A percentile compares a stretch with the other conserved stretches of the same genome.
These are phyloP conservation scores for Iris pallida DNA, from an alignment of 116 monocot genomes.

Conservation along the genomic window DNA sequence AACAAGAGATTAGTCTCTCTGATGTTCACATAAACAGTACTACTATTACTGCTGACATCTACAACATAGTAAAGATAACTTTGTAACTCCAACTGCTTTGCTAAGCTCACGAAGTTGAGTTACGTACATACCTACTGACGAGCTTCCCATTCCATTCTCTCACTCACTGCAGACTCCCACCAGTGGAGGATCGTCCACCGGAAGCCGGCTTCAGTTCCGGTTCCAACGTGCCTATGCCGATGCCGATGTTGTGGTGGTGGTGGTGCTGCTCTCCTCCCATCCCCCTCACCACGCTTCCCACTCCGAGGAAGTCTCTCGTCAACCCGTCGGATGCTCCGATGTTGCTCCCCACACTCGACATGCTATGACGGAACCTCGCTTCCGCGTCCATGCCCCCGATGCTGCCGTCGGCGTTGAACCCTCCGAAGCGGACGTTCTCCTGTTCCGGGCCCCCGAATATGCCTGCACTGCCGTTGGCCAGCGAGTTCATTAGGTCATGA, in stretches of 20 bases:
- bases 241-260: slow-evolving; percentile 1
- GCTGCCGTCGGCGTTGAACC: slow-evolving; percentile 20
- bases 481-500: slow-evolving; percentile 79
- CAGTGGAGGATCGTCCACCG: background rate
- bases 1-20: too few species aligned
- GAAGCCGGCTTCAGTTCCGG: slow-evolving; percentile 9
- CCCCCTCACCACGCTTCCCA: slow-evolving; percentile 55
- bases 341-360: background rate
- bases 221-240: background rate
- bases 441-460: slow-evolving; percentile 33
- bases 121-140: too few species aligned
- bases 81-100: too few species aligned
- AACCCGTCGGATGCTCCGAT: slow-evolving; percentile 42
- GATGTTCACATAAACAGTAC: too few species aligned
- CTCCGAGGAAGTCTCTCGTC: slow-evolving; percentile 89
- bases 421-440: slow-evolving; percentile 6
- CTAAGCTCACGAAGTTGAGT: too few species aligned
- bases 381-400: slow-evolving; percentile 45
- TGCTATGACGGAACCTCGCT: slow-evolving; percentile 29
- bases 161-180: too few species aligned
- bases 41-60: too few species aligned
- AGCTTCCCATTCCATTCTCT: too few species aligned
- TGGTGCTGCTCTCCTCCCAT: slow-evolving; percentile 33
- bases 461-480: slow-evolving; percentile 36
- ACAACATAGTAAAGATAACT: too few species aligned